phyloP scores from a whole-genome alignment of 805 yeast species.

The Komagataella populi region DNA sequence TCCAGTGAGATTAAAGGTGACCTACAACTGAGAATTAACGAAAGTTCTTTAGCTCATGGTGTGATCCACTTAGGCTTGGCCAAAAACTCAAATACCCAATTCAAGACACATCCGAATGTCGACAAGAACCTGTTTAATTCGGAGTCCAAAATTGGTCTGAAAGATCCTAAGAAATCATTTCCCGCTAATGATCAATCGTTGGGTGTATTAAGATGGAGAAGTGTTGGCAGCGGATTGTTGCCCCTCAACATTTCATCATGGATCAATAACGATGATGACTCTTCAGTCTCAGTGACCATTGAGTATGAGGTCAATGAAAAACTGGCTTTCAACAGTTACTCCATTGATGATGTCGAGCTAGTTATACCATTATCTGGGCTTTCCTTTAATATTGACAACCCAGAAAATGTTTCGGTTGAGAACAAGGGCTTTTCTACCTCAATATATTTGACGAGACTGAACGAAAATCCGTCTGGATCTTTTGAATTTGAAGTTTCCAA shows the following conservation, averaged over 20 bases:
- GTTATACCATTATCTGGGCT: conserved; percentile 55
- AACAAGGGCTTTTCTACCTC: conserved; percentile 65
- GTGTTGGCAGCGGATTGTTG: conserved; percentile 36
- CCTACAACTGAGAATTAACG: conserved; percentile 74
- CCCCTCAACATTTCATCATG: conserved; percentile 78
- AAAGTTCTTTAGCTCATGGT: conserved; percentile 55
- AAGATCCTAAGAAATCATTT: conserved; percentile 68
- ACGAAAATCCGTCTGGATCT: conserved; percentile 41
- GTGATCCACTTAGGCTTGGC: conserved; percentile 43
- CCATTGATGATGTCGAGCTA: conserved; percentile 38
- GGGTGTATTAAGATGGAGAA: conserved; percentile 90
- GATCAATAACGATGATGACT: conserved; percentile 54
- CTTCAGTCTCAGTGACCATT: conserved; percentile 60
- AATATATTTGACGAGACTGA: conserved; percentile 30
- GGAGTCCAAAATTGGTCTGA: conserved; percentile 49
- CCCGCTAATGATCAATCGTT: conserved; percentile 85
- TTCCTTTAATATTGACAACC: conserved; percentile 36
- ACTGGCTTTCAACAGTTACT: conserved; percentile 21
- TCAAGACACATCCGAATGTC: conserved; percentile 93
- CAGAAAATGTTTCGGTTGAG: conserved; percentile 38
- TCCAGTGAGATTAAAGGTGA: conserved; percentile 82
- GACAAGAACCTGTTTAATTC: conserved; percentile 60
- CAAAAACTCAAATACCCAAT: conserved; percentile 42
- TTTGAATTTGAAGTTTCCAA: conserved; percentile 71
- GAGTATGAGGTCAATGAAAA: conserved; percentile 66